These are phyloP conservation scores for Malassezia cuniculi DNA, from an alignment of 1,284 basidiomycete genomes.

Conservation along the genomic window DNA sequence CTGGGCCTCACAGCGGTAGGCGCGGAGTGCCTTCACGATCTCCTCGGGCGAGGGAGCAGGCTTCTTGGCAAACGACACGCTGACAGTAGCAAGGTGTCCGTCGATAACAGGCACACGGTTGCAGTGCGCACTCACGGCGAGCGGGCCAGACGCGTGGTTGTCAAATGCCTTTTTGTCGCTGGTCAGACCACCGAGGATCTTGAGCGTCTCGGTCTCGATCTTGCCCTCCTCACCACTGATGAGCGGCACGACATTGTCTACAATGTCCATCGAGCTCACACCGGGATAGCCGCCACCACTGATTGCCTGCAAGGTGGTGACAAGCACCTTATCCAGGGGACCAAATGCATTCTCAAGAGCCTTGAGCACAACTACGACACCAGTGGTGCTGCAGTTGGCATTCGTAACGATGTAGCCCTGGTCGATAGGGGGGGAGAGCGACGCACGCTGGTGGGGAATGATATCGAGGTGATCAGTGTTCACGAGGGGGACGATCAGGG, in stretches of 20 bases:
- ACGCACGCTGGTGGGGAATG: conserved; percentile 62
- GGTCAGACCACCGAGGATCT: conserved; percentile 64
- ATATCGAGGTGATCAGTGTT: conserved; percentile 79
- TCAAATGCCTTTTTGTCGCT: conserved; percentile 54
- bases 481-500: conserved; percentile 90
- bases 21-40: conserved; percentile 65
- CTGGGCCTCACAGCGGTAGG: conserved; percentile 67
- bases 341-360: conserved; percentile 87
- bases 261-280: conserved; percentile 73
- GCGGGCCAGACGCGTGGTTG: conserved; percentile 63
- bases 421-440: conserved; percentile 50
- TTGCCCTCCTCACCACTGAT: conserved; percentile 80
- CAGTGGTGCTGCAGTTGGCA: conserved; percentile 96
- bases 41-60: conserved; percentile 78
- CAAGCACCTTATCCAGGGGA: conserved; percentile 73
- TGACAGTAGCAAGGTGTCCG: conserved; percentile 77
- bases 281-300: conserved; percentile 95
- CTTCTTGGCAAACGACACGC: conserved; percentile 64
- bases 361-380: conserved; percentile 76
- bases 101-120: conserved; percentile 87
- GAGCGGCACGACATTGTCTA: conserved; percentile 92
- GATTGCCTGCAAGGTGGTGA: conserved; percentile 95
- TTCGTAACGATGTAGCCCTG: conserved; percentile 96
- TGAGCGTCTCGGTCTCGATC: conserved; percentile 94
- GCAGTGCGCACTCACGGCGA: conserved; percentile 78